A percentile compares a stretch with the other conserved stretches of the same genome.
phyloP scores from a whole-genome alignment of 2,329 filamentous ascomycete genomes.

The Acrocalymma vagum region DNA sequence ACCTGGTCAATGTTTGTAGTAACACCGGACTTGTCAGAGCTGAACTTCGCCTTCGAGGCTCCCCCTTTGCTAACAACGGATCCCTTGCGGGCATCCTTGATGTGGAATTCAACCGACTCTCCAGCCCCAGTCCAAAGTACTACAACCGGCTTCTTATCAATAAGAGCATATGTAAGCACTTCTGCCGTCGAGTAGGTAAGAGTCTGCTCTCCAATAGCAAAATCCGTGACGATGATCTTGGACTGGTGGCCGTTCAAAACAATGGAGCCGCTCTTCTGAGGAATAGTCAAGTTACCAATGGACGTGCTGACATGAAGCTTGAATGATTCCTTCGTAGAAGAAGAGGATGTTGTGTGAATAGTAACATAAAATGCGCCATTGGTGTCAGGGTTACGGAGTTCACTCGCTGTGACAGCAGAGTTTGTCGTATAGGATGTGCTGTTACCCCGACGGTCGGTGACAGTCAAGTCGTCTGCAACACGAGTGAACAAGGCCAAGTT shows the following conservation, averaged over 20 bases:
- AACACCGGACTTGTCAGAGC: constrained; percentile 47
- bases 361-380: constrained; percentile 67
- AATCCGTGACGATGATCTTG: constrained; percentile 70
- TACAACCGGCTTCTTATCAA: constrained; percentile 47
- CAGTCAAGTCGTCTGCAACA: constrained; percentile 64
- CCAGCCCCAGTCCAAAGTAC: constrained; percentile 50
- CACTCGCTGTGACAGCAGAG: constrained; percentile 60
- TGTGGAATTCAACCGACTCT: constrained; percentile 51
- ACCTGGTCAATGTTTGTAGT: constrained; percentile 41
- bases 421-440: constrained; percentile 63
- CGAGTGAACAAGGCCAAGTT: constrained; percentile 68
- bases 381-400: constrained; percentile 67
- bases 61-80: constrained; percentile 49
- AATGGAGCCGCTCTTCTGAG: constrained; percentile 58
- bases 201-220: constrained; percentile 61
- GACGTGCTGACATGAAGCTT: constrained; percentile 66
- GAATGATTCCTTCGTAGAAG: constrained; percentile 61
- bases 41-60: constrained; percentile 54
- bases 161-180: constrained; percentile 55
- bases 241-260: constrained; percentile 68
- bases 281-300: constrained; percentile 62
- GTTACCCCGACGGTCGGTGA: constrained; percentile 60
- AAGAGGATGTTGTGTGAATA: constrained; percentile 63
- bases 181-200: constrained; percentile 64
- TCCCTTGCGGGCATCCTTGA: constrained; percentile 48